These are phyloP conservation scores for Camellia sinensis DNA, from an alignment of 148 eudicot genomes.

Conservation along the genomic window DNA sequence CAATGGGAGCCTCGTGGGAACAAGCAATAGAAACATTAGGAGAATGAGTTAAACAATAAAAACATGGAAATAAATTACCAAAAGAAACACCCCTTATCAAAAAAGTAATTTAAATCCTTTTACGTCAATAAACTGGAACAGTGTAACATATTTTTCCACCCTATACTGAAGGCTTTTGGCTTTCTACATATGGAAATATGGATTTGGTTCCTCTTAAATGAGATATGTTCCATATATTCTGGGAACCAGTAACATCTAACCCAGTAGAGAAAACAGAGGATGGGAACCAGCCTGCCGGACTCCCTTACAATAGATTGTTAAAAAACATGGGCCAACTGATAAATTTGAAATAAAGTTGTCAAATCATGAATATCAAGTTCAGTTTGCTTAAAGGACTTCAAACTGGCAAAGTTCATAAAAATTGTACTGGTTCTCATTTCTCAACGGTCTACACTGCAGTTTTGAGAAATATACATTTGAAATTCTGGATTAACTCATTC, in stretches of 20 bases:
- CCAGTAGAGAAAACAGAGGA: not conserved
- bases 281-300: not conserved
- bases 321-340: not conserved
- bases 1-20: too few species aligned
- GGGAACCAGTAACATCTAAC: not conserved
- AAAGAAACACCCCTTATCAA: too few species aligned
- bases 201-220: slow-evolving; percentile 1
- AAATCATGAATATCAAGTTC: not conserved
- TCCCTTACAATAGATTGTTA: not conserved
- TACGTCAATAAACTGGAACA: too few species aligned
- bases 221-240: not conserved
- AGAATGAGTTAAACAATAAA: too few species aligned
- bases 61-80: too few species aligned
- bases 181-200: not conserved
- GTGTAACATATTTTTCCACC: not conserved
- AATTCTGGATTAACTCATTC: not conserved
- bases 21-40: too few species aligned
- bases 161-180: not conserved
- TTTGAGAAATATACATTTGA: not conserved
- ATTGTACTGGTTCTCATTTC: not conserved
- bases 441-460: not conserved
- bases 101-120: too few species aligned
- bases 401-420: not conserved
- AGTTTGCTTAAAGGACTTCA: not conserved
- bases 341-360: not conserved